Conservation (phyloP, 768 basidiomycete genomes). For the Mycena haematopus region DNA sequence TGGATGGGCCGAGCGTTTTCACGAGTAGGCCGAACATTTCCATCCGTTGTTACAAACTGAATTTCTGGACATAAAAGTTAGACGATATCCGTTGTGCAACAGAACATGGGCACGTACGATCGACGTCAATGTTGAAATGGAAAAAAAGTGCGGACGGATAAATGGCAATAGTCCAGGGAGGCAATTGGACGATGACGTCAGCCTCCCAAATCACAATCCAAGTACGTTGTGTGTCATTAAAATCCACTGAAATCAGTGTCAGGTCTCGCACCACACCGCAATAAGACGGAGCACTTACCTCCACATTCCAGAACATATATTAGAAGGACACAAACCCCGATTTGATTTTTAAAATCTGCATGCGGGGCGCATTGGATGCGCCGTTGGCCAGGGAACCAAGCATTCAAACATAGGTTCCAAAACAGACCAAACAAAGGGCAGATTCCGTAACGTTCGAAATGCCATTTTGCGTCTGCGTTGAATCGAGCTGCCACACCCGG, state of each 20-base stretch:
- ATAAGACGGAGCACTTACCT: neutral
- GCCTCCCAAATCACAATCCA: slow-evolving; percentile 47
- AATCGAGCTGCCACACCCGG: neutral
- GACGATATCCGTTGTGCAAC: no score
- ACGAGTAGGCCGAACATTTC: neutral
- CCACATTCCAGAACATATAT: slow-evolving; percentile 34
- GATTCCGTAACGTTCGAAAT: slow-evolving; percentile 17
- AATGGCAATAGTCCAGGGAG: slow-evolving; percentile 36
- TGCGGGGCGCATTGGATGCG: slow-evolving; percentile 36
- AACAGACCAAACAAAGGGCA: slow-evolving; percentile 34
- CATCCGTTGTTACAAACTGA: neutral
- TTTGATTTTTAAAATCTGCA: slow-evolving; percentile 38
- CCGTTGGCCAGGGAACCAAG: no score
- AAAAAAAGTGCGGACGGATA: slow-evolving; percentile 43
- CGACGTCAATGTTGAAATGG: slow-evolving; percentile 42
- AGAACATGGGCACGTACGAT: slow-evolving; percentile 28
- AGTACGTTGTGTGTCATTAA: slow-evolving; percentile 31
- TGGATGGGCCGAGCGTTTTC: slow-evolving; percentile 1
- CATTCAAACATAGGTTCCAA: slow-evolving; percentile 38
- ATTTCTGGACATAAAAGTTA: neutral
- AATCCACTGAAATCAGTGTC: slow-evolving; percentile 11
- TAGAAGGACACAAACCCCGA: slow-evolving; percentile 37
- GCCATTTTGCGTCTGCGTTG: no score
- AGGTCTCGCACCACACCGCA: no score
- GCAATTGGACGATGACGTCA: slow-evolving; percentile 39